Conservation (phyloP, 176 grass and related monocot species). For the Olyra latifolia region DNA sequence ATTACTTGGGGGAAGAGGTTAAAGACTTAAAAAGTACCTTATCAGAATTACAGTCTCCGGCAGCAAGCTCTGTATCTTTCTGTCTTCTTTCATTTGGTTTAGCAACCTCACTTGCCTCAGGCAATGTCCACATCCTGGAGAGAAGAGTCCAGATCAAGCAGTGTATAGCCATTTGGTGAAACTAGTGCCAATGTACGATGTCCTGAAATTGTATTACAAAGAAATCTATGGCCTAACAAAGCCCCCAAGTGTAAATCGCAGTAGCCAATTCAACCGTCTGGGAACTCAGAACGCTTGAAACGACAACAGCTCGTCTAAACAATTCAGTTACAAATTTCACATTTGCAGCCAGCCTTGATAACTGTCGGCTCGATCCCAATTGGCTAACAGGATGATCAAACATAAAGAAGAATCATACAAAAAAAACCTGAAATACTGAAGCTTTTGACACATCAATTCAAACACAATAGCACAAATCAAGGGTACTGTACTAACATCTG, state of each 20-base stretch:
- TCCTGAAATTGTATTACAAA: background rate
- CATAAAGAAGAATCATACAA: too few species aligned
- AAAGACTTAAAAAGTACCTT: constrained; percentile 38
- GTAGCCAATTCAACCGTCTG: background rate
- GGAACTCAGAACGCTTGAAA: background rate
- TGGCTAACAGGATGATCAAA: background rate
- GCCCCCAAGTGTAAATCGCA: background rate
- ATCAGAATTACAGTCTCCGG: constrained; percentile 52
- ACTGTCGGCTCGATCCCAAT: background rate
- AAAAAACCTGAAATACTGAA: background rate
- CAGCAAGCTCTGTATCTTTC: constrained; percentile 11
- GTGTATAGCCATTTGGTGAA: constrained; percentile 7
- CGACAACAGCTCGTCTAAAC: background rate
- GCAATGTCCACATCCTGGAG: constrained; percentile 78
- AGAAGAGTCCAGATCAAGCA: background rate
- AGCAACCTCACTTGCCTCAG: constrained; percentile 52
- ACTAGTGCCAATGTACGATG: background rate
- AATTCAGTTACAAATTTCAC: background rate
- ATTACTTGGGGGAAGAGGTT: background rate
- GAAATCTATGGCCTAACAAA: background rate
- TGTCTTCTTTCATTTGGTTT: constrained; percentile 42
- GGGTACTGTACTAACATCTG: too few species aligned
- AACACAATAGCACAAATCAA: background rate
- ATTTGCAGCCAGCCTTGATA: background rate
- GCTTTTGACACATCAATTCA: background rate